Evolutionary conservation across 2,329 filamentous ascomycete species (phyloP), one percentile per base, ranked within the genome.

Genomic region (Beauveria rudraprayagi): DNA sequence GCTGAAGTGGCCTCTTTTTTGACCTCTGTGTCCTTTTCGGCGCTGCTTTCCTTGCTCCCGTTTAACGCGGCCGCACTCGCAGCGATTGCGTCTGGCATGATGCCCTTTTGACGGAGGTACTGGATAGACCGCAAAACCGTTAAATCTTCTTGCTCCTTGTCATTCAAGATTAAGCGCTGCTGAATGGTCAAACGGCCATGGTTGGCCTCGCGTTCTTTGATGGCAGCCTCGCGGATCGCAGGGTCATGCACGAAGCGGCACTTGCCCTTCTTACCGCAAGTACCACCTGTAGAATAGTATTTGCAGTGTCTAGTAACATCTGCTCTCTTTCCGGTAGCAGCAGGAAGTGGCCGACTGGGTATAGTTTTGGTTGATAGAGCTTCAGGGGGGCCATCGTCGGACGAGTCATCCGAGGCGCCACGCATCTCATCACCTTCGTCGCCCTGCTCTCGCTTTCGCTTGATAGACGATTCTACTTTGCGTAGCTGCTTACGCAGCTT

Each of bases 231-330:
- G 66, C 85, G 80, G 62, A 86, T 81, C 64, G 82, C 80, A 19
- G 81, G 79, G 70, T 88, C 85, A 71, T 88, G 85, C 65, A 87
- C 83, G 74, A 88, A 88, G 75, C 85, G 85, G 77, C 85, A 88
- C 84, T 88, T 88, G 83, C 84, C 83, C 81, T 87, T 87, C 80
- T 88, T 88, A 57, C 85, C 85, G 73, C 85, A 88, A 62, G 79
- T 85, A 63, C 85, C 85, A 66, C 85, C 85, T 57, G 85, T 88
- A 44, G 85, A 86, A 70, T 83, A 88, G 72, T 88, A 88, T 74
- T 88, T 88, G 82, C 85, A 88, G 68, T 87, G 85, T 65, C 82
- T 84, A 56, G 82, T 80, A 47, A 85, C 79, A 67, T 87, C 84
- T 55, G 84, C 84, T 69, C 81, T 79, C 71, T 82, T 78, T 64